Evolutionary conservation across 116 monocot species (phyloP).

Genomic region (Cymodocea nodosa): DNA sequence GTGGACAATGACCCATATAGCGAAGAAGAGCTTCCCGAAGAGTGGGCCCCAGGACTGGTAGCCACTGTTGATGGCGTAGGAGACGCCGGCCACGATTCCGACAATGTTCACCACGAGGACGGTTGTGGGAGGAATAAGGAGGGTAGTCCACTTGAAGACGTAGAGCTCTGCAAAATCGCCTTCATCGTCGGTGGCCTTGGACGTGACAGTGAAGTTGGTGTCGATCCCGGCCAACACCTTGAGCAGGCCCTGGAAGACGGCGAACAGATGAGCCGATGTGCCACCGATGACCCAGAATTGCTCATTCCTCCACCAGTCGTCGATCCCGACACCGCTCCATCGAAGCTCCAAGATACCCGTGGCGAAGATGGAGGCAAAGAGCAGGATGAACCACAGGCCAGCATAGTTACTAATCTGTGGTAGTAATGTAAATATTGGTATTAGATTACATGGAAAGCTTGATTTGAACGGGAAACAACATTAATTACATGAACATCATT

Average conservation of each 20-base stretch:
- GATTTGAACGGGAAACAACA: too few relatives aligned
- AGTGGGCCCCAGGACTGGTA: conserved; percentile 71
- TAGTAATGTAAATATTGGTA: neutral
- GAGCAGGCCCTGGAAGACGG: conserved; percentile 58
- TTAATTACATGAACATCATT: neutral
- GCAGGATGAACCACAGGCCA: conserved; percentile 59
- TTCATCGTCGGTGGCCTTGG: conserved; percentile 58
- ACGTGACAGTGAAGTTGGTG: conserved; percentile 68
- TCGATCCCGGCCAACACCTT: conserved; percentile 65
- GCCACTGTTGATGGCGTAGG: conserved; percentile 57
- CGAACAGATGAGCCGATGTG: conserved; percentile 64
- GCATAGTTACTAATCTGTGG: conserved; percentile 68
- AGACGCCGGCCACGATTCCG: conserved; percentile 66
- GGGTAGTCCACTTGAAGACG: conserved; percentile 61
- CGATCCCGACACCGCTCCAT: conserved; percentile 68
- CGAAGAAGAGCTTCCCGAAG: conserved; percentile 57
- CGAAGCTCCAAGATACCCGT: conserved; percentile 58
- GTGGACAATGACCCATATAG: conserved; percentile 63
- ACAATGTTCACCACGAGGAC: conserved; percentile 51
- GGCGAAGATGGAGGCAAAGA: conserved; percentile 43
- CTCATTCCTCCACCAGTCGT: conserved; percentile 75
- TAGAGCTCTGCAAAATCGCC: conserved; percentile 64
- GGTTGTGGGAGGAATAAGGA: conserved; percentile 56
- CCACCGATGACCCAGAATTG: conserved; percentile 76
- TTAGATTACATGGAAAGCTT: too few relatives aligned